Percentiles rank a stretch among this genome's conserved stretches.
These are phyloP conservation scores for Gyromitra esculenta DNA, from an alignment of 2,329 filamentous ascomycete genomes.

Conservation along the genomic window DNA sequence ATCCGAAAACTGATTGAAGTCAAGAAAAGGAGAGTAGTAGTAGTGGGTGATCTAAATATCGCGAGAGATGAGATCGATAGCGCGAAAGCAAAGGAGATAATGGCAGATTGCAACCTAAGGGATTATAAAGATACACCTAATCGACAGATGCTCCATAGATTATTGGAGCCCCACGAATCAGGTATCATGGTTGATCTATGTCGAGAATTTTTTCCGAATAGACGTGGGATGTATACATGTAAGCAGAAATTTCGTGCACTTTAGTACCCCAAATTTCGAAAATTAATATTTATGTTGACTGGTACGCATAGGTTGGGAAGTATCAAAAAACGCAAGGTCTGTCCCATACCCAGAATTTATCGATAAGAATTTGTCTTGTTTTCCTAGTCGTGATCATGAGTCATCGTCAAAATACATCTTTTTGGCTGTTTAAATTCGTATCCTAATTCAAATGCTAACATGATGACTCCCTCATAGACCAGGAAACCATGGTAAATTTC, in stretches of 20 bases:
- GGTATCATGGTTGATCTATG: constrained; percentile 75
- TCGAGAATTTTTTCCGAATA: constrained; percentile 79
- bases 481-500: constrained; percentile 76
- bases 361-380: background rate
- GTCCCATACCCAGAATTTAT: background rate
- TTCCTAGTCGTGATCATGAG: background rate
- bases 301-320: constrained; percentile 78
- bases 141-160: constrained; percentile 53
- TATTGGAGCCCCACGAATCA: constrained; percentile 54
- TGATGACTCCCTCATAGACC: constrained; percentile 67
- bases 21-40: constrained; percentile 80
- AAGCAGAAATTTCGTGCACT: constrained; percentile 25
- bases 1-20: constrained; percentile 81
- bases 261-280: background rate
- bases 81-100: constrained; percentile 75
- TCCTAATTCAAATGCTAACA: constrained; percentile 3
- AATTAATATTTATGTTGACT: constrained; percentile 10
- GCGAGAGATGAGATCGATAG: constrained; percentile 75
- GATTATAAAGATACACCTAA: constrained; percentile 54
- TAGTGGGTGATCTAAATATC: constrained; percentile 91
- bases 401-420: background rate
- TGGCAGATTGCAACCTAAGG: constrained; percentile 71
- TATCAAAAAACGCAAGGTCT: constrained; percentile 75
- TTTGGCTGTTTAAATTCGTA: background rate
- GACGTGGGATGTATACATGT: constrained; percentile 93